phyloP scores from a whole-genome alignment of 257 asterid species.

The Orobanche coerulescens region DNA sequence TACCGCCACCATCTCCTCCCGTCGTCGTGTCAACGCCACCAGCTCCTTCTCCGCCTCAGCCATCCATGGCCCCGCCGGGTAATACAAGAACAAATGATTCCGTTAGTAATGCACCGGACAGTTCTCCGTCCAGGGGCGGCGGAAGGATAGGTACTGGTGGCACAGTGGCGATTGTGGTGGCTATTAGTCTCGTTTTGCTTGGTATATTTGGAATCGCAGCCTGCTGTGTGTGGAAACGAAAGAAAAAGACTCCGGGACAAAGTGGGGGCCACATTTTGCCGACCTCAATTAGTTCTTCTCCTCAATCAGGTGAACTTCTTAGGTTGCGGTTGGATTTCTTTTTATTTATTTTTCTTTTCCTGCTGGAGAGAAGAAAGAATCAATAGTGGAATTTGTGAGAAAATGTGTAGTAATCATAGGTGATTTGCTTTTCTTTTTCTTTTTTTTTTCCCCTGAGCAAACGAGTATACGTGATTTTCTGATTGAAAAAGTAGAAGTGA shows the following conservation, averaged over 20 bases:
- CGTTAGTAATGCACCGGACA: conserved; percentile 28
- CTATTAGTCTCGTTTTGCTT: conserved; percentile 38
- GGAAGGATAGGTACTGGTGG: conserved; percentile 51
- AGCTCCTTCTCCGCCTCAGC: conserved; percentile 28
- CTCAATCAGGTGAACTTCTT: conserved; percentile 45
- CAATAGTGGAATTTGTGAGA: too few relatives aligned
- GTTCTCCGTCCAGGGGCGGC: conserved; percentile 27
- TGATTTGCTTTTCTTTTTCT: too few relatives aligned
- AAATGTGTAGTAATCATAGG: too few relatives aligned
- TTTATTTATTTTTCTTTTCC: background rate
- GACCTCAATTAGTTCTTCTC: conserved; percentile 41
- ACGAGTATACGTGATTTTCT: too few relatives aligned
- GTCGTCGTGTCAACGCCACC: conserved; percentile 26
- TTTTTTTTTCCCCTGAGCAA: too few relatives aligned
- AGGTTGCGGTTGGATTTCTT: background rate
- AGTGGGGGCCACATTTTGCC: conserved; percentile 57
- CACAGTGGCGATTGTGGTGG: conserved; percentile 37
- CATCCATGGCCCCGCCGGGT: conserved; percentile 37
- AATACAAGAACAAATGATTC: conserved; percentile 28
- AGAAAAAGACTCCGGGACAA: conserved; percentile 47
- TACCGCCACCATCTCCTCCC: conserved; percentile 34
- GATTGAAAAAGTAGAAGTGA: too few relatives aligned
- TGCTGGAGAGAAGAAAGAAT: too few relatives aligned
- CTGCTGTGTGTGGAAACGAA: conserved; percentile 52
- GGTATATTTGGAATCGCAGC: conserved; percentile 41